Evolutionary conservation across 2,329 filamentous ascomycete species (phyloP), one percentile per base, ranked within the genome.

Genomic region (Cladobotryum protrusum): DNA sequence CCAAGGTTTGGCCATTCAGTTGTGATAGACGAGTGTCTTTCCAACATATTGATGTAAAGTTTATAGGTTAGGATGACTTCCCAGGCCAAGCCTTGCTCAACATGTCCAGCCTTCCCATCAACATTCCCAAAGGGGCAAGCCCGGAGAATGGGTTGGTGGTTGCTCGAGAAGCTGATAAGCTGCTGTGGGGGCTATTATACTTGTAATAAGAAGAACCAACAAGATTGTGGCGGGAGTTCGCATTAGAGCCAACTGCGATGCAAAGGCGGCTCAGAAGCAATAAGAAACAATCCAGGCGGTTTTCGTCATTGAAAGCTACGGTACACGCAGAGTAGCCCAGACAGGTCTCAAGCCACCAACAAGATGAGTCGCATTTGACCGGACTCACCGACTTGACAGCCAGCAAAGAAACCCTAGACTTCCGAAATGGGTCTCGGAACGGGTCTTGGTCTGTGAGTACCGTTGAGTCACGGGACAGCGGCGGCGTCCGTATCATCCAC

Each of bases 131-230:
- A 50, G 13, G 43, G 53, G 53, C 47, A 55, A 53, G 32, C 53
- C 48, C 20, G 41, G 24, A 34, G 46, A 53, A 39, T 36, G 35
- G 18, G 37, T 34, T 34, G 18, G n/a, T 49, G 37, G 53, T 32
- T 15, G 45, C 48, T 41, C 19, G 37, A 43, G 39, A 34, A 18
- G 48, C 29, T 39, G 20, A 35, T 35, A 35, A 44, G 29, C n/a
- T 47, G 41, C 46, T 49, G 58, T 56, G 60, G 60, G 58, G 59
- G 46, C 52, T 45, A 43, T 54, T 56, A 59, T 58, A n/a, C n/a
- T n/a, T n/a, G n/a, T n/a, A 53, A 54, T 51, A 52, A 57, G 41
- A 48, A 54, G 50, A 52, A 48, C 48, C 59, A 54, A 55, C 54
- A 53, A 53, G 41, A 46, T 49, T 54, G 49, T 54, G 46, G 53